A percentile compares a stretch with the other conserved stretches of the same genome.
These are phyloP conservation scores for Sugiyamaella xylanicola DNA, from an alignment of 1,139 yeast species.

Conservation along the genomic window DNA sequence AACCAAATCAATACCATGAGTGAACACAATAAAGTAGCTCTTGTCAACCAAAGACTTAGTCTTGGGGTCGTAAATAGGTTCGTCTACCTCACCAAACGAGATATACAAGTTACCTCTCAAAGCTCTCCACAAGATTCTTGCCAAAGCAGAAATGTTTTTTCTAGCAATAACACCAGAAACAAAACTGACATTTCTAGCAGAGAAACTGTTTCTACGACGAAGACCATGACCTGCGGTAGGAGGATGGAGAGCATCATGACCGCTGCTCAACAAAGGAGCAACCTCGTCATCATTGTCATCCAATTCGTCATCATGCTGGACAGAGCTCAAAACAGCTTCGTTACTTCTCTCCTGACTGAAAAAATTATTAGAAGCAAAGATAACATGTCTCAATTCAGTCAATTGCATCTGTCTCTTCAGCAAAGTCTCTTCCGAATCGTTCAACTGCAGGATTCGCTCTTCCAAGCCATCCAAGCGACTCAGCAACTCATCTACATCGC, in stretches of 20 bases:
- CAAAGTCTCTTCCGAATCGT: conserved; percentile 57
- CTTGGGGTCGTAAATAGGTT: conserved; percentile 56
- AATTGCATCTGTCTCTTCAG: conserved; percentile 57
- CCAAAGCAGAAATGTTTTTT: conserved; percentile 67
- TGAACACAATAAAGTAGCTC: conserved; percentile 78
- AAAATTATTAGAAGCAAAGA: conserved; percentile 68
- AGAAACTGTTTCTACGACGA: conserved; percentile 14
- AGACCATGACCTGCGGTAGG: conserved; percentile 22
- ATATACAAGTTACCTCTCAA: conserved; percentile 87
- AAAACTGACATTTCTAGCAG: conserved; percentile 52
- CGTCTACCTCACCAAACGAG: conserved; percentile 66
- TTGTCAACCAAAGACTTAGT: conserved; percentile 56
- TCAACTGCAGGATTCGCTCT: conserved; percentile 58
- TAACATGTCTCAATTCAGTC: conserved; percentile 66
- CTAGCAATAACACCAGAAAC: conserved; percentile 84
- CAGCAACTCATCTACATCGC: conserved; percentile 68
- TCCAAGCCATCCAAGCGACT: conserved; percentile 66
- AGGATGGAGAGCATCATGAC: conserved; percentile 31
- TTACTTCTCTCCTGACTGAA: conserved; percentile 36
- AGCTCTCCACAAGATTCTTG: conserved; percentile 90
- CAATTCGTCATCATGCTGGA: conserved; percentile 32
- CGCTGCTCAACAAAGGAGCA: conserved; percentile 39
- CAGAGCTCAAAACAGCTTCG: conserved; percentile 32
- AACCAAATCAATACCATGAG: conserved; percentile 79
- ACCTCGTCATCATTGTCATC: conserved; percentile 39